Conservation (phyloP, 148 eudicot species). For the Diospyros lotus region DNA sequence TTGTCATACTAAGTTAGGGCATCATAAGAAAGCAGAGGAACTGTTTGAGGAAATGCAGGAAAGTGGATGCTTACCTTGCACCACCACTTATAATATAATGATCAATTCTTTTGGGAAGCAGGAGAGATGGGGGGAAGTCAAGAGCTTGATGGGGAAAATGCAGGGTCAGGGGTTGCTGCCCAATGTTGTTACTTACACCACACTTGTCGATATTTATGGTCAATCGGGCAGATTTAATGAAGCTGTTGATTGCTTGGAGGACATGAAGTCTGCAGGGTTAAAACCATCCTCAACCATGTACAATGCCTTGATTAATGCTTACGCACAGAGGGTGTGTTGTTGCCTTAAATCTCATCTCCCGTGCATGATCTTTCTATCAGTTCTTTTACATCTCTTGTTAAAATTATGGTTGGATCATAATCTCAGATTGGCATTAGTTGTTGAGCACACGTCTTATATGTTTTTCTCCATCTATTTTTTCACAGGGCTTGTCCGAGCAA, state of each 20-base stretch:
- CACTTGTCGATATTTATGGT: conserved; percentile 80
- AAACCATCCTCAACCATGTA: conserved; percentile 89
- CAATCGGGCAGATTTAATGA: conserved; percentile 85
- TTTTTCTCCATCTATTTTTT: neutral
- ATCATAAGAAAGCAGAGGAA: conserved; percentile 65
- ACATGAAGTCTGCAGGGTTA: conserved; percentile 82
- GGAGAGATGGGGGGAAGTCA: conserved; percentile 77
- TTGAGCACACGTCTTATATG: too few species aligned
- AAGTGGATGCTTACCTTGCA: conserved; percentile 75
- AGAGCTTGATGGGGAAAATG: conserved; percentile 65
- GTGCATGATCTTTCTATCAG: too few species aligned
- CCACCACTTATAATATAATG: conserved; percentile 87
- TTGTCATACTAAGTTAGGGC: conserved; percentile 77
- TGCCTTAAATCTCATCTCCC: neutral
- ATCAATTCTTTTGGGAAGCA: conserved; percentile 78
- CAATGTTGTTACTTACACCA: conserved; percentile 86
- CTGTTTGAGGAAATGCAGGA: conserved; percentile 69
- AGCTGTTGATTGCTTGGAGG: conserved; percentile 91
- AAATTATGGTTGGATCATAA: too few species aligned
- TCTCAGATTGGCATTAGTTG: too few species aligned
- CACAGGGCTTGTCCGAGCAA: conserved; percentile 90
- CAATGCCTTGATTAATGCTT: conserved; percentile 95
- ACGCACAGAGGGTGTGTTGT: conserved; percentile 80
- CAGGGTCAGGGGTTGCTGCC: conserved; percentile 81
- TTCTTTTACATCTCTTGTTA: too few species aligned